Evolutionary conservation across 331 rosid genomes (phyloP).

Genomic region (Pyrus hybrid): DNA sequence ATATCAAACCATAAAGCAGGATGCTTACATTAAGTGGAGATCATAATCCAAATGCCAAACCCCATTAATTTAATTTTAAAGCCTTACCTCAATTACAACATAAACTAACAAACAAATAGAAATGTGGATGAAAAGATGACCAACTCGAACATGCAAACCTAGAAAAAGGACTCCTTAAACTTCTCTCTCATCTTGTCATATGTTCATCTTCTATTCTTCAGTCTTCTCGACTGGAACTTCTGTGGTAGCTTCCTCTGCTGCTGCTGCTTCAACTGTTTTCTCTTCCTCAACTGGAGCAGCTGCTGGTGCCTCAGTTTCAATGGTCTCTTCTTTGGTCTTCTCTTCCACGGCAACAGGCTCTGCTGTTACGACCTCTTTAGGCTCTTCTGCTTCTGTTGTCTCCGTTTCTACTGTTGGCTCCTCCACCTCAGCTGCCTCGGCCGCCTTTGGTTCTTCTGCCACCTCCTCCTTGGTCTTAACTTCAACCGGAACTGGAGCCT

Average conservation of each 20-base stretch:
- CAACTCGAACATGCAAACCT: too few relatives aligned
- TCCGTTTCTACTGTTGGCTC: conserved; percentile 1
- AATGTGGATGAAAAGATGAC: conserved; percentile 7
- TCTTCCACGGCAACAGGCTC: conserved; percentile 22
- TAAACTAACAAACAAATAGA: conserved; percentile 14
- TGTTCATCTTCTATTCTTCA: conserved; percentile 28
- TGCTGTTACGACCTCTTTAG: conserved; percentile 25
- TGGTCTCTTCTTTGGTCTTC: conserved; percentile 24
- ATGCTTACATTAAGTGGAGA: conserved; percentile 23
- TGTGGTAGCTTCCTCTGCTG: conserved; percentile 10
- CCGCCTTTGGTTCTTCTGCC: too few relatives aligned
- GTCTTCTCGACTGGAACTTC: conserved; percentile 34
- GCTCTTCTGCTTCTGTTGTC: conserved; percentile 25
- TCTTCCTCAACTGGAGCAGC: conserved; percentile 26
- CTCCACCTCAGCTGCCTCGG: background rate
- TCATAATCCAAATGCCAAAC: conserved; percentile 18
- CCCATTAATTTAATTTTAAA: conserved; percentile 15
- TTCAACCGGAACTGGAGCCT: background rate
- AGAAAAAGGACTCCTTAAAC: background rate
- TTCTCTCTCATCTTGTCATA: background rate
- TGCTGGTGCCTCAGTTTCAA: conserved; percentile 24
- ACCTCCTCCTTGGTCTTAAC: too few relatives aligned
- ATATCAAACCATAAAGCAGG: conserved; percentile 10
- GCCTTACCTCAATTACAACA: conserved; percentile 9
- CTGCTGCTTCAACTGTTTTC: conserved; percentile 24